Evolutionary conservation across 169 alveolate genomes (phyloP), one percentile per base, ranked within the genome.

Genomic region (Cryptosporidium canis): DNA sequence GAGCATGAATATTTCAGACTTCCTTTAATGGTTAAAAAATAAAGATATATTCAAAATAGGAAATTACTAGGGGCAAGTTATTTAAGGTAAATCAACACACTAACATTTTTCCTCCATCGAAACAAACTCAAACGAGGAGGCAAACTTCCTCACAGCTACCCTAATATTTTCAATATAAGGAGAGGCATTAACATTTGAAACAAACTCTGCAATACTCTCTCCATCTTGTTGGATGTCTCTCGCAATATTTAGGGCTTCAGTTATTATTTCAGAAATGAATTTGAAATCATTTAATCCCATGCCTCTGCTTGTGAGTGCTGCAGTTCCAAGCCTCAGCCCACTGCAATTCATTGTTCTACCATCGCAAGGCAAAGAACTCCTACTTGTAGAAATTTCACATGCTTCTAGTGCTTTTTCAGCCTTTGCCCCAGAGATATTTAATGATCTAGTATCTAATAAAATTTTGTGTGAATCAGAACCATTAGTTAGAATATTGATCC

Each of bases 301-400:
- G 7, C 96, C 97, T 87, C 96, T 91, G 1, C 94, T 85, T 2
- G 96, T 94, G 72, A 93, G 83, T 24, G 96, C 95, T 7, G 96
- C 96, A 9, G 96, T 90, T 44, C 97, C 97, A 31, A 94, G 91
- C 83, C 96, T 91, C 14, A 95, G 33, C 2, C 97, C 97, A 63
- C 93, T 85, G 1, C 92, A 92, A 27, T 66, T 65, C 66, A 92
- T 58, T n/a, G 94, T 93, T 82, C 92, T 87, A 66, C 94, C 94
- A 84, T 94, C 97, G 21, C 95, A 93, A 16, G 95, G 96, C 63
- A 95, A 85, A 4, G 95, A 91, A 83, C 94, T 95, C 82, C 94
- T 95, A 67, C 94, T 94, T 3, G 91, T 72, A 11, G 93, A 92
- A 35, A 94, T 92, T 45, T 83, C 90, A 7, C 91, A 91, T 24